Conservation (phyloP, 306 rosid species). For the Sphenostylis stenocarpa region DNA sequence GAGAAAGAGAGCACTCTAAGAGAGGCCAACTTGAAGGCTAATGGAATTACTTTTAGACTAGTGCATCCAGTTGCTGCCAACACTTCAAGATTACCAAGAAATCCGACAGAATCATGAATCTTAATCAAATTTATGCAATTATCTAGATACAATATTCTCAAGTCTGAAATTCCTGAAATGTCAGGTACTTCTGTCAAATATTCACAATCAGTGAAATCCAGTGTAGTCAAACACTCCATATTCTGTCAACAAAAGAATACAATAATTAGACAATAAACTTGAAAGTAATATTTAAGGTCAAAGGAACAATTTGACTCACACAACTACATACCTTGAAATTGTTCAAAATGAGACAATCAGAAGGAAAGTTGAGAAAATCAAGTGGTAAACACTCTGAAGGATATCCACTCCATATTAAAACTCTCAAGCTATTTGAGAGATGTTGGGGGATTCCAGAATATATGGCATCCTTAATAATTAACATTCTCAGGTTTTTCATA, state of each 20-base stretch:
- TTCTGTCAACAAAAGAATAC: background rate
- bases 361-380: background rate
- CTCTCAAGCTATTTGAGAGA: constrained; percentile 25
- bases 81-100: constrained; percentile 9
- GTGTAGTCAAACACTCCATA: background rate
- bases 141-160: background rate
- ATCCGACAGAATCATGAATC: constrained; percentile 15
- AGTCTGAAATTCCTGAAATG: background rate
- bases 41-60: background rate
- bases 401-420: constrained; percentile 6
- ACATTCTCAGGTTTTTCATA: constrained; percentile 18
- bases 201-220: constrained; percentile 21
- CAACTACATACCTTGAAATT: constrained; percentile 1
- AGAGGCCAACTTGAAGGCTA: background rate
- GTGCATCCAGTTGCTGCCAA: background rate
- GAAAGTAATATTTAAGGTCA: background rate
- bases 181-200: background rate
- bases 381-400: background rate
- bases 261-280: background rate
- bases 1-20: constrained; percentile 1
- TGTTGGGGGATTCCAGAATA: background rate
- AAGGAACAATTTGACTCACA: background rate
- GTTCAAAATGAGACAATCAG: constrained; percentile 5
- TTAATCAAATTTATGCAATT: background rate
- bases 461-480: background rate